Evolutionary conservation across 2,329 filamentous ascomycete genomes (phyloP), one percentile per base, ranked within the genome.

Genomic region (Monilinia laxa): DNA sequence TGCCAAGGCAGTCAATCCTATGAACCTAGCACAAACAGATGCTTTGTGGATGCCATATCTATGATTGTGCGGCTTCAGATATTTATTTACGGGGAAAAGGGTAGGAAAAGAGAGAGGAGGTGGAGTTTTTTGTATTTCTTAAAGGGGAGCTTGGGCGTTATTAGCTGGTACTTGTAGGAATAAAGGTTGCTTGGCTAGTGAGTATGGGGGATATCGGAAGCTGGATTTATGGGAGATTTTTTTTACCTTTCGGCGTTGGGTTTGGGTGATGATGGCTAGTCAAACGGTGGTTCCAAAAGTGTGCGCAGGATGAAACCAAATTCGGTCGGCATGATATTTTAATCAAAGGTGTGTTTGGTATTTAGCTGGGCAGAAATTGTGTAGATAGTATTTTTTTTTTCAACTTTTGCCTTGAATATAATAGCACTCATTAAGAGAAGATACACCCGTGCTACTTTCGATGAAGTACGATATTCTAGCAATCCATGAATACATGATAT

Each of bases 1-100:
- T 69, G 91, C 91, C n/a, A 90, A 90, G 80, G 93, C 94, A 1
- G 93, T 96, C 20, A 96, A 97, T 79, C 95, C 95, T 1, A 88
- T 91, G 81, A 93, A 95, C 77, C 78, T 99, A 79, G 89, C 90
- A 55, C 86, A 91, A 78, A 93, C 91, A 75, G 95, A 99, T 82
- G 88, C 93, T 67, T 81, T 99, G 73, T 99, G 95, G 93, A 98
- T 98, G 94, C 90, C 92, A 31, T 99, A 96, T 81, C 81, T 98
- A 76, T 98, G 83, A 79, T 68, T 9, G 2, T 25, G 38, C 20
- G 53, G 25, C 31, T 2, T 56, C 1, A 5, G 5, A n/a, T 56
- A n/a, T 55, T 28, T 16, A 45, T 45, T 23, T 20, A 14, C 47
- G 51, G 16, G 51, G 1, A 47, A 18, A 38, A 28, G 47, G 20